phyloP scores from a whole-genome alignment of 257 asterid species.

The Leptodermis oblonga region DNA sequence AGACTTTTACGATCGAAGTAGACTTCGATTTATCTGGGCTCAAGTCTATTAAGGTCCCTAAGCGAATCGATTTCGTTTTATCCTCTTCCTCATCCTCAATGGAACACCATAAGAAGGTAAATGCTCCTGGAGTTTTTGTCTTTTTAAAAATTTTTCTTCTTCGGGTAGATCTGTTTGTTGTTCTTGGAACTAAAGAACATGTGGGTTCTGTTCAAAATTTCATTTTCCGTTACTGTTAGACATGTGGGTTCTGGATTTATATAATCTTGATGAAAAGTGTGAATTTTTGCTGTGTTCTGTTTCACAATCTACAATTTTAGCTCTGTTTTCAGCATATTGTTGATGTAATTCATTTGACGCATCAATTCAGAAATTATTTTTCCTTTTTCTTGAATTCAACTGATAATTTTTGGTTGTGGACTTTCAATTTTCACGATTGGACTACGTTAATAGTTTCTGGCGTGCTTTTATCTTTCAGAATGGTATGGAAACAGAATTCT shows the following conservation, averaged over 20 bases:
- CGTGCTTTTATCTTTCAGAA: slow-evolving; percentile 36
- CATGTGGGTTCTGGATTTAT: not conserved
- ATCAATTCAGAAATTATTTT: not conserved
- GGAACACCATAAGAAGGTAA: slow-evolving; percentile 88
- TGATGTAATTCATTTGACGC: not conserved
- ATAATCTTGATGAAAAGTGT: not conserved
- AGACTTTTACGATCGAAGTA: slow-evolving; percentile 34
- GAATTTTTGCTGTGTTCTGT: not conserved
- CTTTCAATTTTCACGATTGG: not conserved
- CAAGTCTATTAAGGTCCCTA: slow-evolving; percentile 57
- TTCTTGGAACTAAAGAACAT: not conserved
- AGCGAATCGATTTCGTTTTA: slow-evolving; percentile 46
- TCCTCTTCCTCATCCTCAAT: slow-evolving; percentile 36
- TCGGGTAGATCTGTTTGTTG: slow-evolving; percentile 9
- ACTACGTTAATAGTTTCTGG: slow-evolving; percentile 5
- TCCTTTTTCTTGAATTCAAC: not conserved
- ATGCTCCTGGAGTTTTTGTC: slow-evolving; percentile 31
- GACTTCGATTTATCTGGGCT: slow-evolving; percentile 74
- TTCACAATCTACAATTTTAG: not conserved
- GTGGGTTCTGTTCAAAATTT: slow-evolving; percentile 2
- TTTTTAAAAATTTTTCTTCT: not conserved
- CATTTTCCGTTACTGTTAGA: not conserved
- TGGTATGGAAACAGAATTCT: slow-evolving; percentile 69
- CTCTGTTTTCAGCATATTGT: not conserved
- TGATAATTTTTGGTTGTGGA: not conserved